Evolutionary conservation across 2,329 filamentous ascomycete species (phyloP).

Genomic region (Trichoderma citrinoviride): DNA sequence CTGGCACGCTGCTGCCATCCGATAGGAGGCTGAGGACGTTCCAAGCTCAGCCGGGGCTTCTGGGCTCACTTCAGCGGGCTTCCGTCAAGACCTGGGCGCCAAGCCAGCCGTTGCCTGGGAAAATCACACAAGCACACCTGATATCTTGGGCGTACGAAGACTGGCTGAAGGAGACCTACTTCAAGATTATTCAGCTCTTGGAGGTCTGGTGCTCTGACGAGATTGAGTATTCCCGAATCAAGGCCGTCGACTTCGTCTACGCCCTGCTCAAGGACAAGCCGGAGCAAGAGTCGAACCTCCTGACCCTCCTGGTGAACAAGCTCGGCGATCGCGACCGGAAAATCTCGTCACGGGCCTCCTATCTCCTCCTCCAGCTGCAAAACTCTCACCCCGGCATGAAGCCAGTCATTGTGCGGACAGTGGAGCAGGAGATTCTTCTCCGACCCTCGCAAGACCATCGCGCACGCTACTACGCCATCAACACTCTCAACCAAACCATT

Average conservation of each 20-base stretch:
- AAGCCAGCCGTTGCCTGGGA: constrained; percentile 69
- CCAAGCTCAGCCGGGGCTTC: constrained; percentile 71
- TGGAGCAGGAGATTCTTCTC: constrained; percentile 86
- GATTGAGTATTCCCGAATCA: constrained; percentile 85
- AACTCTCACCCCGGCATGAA: constrained; percentile 93
- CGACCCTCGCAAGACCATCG: constrained; percentile 82
- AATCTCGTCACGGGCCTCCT: constrained; percentile 89
- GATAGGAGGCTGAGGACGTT: constrained; percentile 81
- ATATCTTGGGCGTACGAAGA: constrained; percentile 91
- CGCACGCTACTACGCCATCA: constrained; percentile 93
- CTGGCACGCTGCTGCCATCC: constrained; percentile 78
- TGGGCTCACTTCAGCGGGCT: constrained; percentile 65
- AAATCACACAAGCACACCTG: constrained; percentile 72
- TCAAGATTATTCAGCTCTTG: constrained; percentile 85
- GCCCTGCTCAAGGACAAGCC: constrained; percentile 92
- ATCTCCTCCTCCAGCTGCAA: constrained; percentile 87
- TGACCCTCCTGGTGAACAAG: constrained; percentile 92
- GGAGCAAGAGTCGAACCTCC: constrained; percentile 91
- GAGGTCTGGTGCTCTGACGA: constrained; percentile 95
- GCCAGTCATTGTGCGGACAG: constrained; percentile 73
- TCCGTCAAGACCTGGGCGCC: constrained; percentile 60
- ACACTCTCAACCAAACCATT: constrained; percentile 95
- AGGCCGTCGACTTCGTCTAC: constrained; percentile 86
- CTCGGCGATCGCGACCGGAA: constrained; percentile 93
- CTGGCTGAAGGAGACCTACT: constrained; percentile 92